Evolutionary conservation across 441 rosid genomes (phyloP).

Genomic region (Sinapis alba): DNA sequence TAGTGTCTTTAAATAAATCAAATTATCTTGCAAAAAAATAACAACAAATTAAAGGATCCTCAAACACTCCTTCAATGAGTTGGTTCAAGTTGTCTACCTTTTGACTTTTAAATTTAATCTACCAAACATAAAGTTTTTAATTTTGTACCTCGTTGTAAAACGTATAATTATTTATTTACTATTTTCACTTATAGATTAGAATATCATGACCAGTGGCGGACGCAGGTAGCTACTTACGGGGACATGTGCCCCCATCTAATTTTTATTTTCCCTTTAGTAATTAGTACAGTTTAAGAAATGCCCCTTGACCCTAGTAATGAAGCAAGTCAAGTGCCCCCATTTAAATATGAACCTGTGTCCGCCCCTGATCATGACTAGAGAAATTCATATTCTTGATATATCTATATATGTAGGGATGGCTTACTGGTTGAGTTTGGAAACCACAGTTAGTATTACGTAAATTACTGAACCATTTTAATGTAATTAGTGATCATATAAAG

Average conservation of each 20-base stretch:
- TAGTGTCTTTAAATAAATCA: background rate
- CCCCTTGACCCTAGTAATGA: no score
- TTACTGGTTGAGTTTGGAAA: background rate
- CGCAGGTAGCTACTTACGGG: no score
- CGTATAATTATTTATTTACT: background rate
- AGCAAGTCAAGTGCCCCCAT: no score
- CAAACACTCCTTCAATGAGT: background rate
- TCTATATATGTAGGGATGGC: background rate
- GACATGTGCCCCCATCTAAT: no score
- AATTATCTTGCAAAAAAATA: background rate
- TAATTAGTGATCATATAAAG: background rate
- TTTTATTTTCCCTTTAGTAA: no score
- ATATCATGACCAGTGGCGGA: background rate
- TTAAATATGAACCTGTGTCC: no score
- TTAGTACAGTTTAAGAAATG: no score
- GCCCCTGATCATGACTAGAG: background rate
- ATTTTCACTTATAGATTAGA: background rate
- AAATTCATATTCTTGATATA: background rate
- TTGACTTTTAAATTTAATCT: background rate
- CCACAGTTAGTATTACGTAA: background rate
- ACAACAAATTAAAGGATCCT: background rate
- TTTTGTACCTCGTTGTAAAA: background rate
- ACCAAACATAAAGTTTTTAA: background rate
- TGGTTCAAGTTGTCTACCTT: background rate
- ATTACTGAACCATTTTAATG: background rate